A percentile compares a stretch with the other conserved stretches of the same genome.
phyloP scores from a whole-genome alignment of 139 green algal species.

The Asterochloris erici region DNA sequence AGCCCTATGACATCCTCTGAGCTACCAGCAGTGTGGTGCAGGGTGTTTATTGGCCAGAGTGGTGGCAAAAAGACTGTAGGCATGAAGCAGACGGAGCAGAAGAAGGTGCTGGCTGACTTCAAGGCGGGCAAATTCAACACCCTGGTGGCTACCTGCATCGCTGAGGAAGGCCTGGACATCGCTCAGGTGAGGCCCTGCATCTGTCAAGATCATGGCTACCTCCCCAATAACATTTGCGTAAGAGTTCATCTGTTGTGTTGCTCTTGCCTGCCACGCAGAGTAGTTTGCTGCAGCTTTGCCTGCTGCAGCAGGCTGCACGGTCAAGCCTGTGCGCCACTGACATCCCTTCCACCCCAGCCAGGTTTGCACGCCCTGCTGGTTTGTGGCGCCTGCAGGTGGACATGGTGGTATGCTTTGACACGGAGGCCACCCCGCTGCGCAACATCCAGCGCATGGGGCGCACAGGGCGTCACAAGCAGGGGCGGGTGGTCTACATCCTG shows the following conservation, averaged over 20 bases:
- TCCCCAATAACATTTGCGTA: too few relatives aligned
- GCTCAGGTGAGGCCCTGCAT: constrained; percentile 45
- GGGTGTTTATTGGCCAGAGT: constrained; percentile 85
- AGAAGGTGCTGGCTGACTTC: constrained; percentile 63
- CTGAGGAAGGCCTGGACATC: constrained; percentile 97
- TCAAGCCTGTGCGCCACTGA: too few relatives aligned
- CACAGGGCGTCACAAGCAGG: constrained; percentile 81
- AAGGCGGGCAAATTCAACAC: constrained; percentile 63
- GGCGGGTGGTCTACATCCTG: constrained; percentile 85
- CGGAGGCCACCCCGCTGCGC: constrained; percentile 64
- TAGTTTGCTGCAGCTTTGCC: too few relatives aligned
- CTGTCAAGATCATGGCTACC: too few relatives aligned
- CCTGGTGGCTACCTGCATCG: constrained; percentile 92
- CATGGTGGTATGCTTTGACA: constrained; percentile 93
- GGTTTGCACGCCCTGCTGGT: background rate
- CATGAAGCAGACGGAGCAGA: constrained; percentile 67
- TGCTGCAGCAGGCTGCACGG: background rate
- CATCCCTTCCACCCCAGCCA: background rate
- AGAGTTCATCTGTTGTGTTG: background rate
- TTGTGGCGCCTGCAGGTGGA: constrained; percentile 64
- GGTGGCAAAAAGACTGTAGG: constrained; percentile 20
- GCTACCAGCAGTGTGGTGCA: constrained; percentile 22
- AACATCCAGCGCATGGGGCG: constrained; percentile 90
- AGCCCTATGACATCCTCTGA: background rate
- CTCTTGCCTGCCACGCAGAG: too few relatives aligned